Evolutionary conservation across 1,139 yeast species (phyloP).

Genomic region (Taphrina wiesneri): DNA sequence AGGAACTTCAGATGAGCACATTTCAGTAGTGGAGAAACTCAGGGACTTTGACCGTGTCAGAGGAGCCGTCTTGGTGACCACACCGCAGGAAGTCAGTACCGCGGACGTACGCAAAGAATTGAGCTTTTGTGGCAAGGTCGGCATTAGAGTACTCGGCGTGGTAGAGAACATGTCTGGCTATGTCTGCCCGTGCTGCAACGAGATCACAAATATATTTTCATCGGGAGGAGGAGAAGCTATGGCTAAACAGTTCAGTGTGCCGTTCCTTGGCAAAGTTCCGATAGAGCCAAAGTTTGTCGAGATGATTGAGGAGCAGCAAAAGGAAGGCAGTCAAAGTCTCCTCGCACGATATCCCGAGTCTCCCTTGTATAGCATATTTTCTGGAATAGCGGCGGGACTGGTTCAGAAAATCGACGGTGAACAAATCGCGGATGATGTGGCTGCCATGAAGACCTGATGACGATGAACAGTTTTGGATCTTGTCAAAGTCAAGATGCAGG

Average conservation of each 20-base stretch:
- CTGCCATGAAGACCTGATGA: background rate
- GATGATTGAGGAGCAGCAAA: constrained; percentile 34
- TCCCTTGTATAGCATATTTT: constrained; percentile 7
- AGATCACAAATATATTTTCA: constrained; percentile 81
- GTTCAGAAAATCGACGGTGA: background rate
- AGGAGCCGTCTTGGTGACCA: constrained; percentile 92
- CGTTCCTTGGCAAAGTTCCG: constrained; percentile 82
- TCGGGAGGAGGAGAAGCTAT: constrained; percentile 86
- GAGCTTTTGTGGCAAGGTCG: constrained; percentile 85
- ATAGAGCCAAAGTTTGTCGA: constrained; percentile 84
- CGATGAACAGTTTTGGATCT: background rate
- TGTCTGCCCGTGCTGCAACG: constrained; percentile 90
- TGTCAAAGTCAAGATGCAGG: too few species aligned
- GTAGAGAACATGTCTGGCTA: constrained; percentile 97
- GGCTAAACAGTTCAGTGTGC: constrained; percentile 61
- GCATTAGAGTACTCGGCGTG: constrained; percentile 75
- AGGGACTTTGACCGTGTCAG: constrained; percentile 36
- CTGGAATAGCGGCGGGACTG: constrained; percentile 1
- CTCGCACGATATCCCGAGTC: constrained; percentile 19
- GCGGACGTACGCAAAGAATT: constrained; percentile 93
- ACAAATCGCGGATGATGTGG: background rate
- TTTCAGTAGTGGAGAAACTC: constrained; percentile 90
- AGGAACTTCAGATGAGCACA: constrained; percentile 97
- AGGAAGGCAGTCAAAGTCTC: constrained; percentile 4
- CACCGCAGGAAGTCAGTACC: constrained; percentile 92